Conservation (phyloP, 768 basidiomycete species). For the Lactarius hengduanensis region DNA sequence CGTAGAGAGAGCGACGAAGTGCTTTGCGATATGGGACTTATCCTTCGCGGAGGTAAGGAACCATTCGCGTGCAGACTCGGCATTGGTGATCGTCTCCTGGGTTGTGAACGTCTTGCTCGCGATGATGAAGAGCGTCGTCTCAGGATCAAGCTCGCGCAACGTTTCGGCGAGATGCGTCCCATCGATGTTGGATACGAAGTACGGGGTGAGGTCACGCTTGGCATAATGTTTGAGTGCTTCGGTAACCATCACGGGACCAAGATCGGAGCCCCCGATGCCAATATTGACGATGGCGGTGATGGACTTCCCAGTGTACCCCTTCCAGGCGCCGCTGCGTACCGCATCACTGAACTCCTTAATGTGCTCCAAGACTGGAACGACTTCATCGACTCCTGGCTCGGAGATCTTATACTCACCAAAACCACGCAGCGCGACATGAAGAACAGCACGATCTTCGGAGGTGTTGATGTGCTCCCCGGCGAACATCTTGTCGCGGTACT, state of each 20-base stretch:
- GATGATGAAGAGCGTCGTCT: conserved; percentile 95
- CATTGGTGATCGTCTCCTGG: conserved; percentile 99
- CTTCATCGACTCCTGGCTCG: conserved; percentile 82
- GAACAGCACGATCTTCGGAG: conserved; percentile 94
- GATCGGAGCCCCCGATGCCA: conserved; percentile 96
- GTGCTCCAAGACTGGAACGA: conserved; percentile 79
- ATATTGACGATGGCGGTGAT: conserved; percentile 98
- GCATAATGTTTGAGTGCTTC: conserved; percentile 94
- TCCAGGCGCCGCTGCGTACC: conserved; percentile 87
- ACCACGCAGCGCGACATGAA: conserved; percentile 91
- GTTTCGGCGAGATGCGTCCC: conserved; percentile 96
- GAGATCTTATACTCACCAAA: conserved; percentile 72
- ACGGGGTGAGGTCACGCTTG: conserved; percentile 80
- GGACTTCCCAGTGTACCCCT: conserved; percentile 93
- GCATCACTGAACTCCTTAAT: conserved; percentile 87
- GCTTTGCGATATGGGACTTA: conserved; percentile 92
- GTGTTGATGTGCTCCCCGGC: conserved; percentile 97
- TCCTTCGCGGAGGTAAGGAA: conserved; percentile 85
- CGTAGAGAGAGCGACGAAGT: conserved; percentile 97
- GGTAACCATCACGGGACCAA: conserved; percentile 98
- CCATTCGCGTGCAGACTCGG: conserved; percentile 91
- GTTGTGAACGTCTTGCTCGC: conserved; percentile 99
- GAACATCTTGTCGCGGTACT: conserved; percentile 90
- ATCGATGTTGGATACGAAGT: conserved; percentile 98
- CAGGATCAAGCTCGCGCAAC: conserved; percentile 74